Evolutionary conservation across 768 basidiomycete genomes (phyloP).

Genomic region (Mrakia frigida): DNA sequence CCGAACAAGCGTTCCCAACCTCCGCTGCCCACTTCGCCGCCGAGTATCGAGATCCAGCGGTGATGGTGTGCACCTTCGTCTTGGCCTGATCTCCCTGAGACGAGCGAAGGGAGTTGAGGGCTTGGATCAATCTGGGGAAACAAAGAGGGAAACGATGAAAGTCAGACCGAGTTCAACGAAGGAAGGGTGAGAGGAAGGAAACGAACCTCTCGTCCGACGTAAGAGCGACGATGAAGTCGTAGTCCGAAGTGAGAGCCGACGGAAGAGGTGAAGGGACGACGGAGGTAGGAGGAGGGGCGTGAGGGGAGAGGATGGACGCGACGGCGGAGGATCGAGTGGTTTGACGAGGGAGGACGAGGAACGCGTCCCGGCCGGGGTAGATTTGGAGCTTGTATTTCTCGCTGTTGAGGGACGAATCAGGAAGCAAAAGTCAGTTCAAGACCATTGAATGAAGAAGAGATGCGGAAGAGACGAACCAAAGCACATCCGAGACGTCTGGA

Average conservation of each 20-base stretch:
- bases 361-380: constrained; percentile 32
- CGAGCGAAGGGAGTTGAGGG: constrained; percentile 21
- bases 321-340: constrained; percentile 19
- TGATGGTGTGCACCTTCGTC: constrained; percentile 27
- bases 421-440: not conserved
- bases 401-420: not conserved
- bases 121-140: constrained; percentile 19
- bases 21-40: constrained; percentile 28
- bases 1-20: constrained; percentile 16
- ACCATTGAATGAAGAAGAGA: not conserved
- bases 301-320: constrained; percentile 23
- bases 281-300: not conserved
- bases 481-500: constrained; percentile 19
- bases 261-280: not conserved
- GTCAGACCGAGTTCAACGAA: not conserved
- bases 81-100: constrained; percentile 9
- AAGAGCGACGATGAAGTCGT: constrained; percentile 24
- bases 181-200: not conserved
- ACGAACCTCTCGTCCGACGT: constrained; percentile 27
- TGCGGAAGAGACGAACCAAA: not conserved
- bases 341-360: constrained; percentile 30
- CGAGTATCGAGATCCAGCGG: constrained; percentile 18
- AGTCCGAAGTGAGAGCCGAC: not conserved
- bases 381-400: constrained; percentile 34
- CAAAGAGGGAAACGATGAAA: not conserved